Evolutionary conservation across 2,329 filamentous ascomycete genomes (phyloP).

Genomic region (Venturia pyrina): DNA sequence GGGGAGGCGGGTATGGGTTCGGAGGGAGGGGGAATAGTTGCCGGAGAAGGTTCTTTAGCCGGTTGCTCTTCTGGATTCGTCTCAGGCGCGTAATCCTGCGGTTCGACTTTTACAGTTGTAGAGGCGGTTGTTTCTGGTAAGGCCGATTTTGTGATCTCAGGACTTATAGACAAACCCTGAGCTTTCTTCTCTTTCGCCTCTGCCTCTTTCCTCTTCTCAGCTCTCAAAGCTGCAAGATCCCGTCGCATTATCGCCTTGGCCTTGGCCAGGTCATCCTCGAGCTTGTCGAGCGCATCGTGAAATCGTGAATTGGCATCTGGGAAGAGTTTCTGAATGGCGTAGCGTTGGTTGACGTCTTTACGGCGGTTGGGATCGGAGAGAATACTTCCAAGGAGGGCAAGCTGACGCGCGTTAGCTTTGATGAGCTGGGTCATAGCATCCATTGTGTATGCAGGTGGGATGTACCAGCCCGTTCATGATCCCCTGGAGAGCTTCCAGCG

Average conservation of each 20-base stretch:
- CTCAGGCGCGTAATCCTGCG: slow-evolving; percentile 9
- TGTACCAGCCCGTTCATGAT: slow-evolving; percentile 10
- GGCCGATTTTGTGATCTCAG: slow-evolving; percentile 18
- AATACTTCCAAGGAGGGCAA: slow-evolving; percentile 34
- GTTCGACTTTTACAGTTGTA: slow-evolving; percentile 4
- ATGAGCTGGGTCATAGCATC: not conserved
- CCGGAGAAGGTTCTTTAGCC: slow-evolving; percentile 12
- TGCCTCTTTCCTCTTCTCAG: slow-evolving; percentile 7
- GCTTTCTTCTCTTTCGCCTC: slow-evolving; percentile 11
- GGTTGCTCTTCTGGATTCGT: slow-evolving; percentile 11
- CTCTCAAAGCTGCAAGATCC: slow-evolving; percentile 21
- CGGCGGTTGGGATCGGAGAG: slow-evolving; percentile 31
- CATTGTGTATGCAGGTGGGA: not conserved
- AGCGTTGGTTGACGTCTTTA: slow-evolving; percentile 21
- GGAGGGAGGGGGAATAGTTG: slow-evolving; percentile 6
- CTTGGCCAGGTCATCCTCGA: slow-evolving; percentile 36
- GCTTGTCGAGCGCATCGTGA: slow-evolving; percentile 41
- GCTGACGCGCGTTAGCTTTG: slow-evolving; percentile 20
- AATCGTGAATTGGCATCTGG: slow-evolving; percentile 33
- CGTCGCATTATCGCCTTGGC: slow-evolving; percentile 22
- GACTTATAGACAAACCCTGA: slow-evolving; percentile 21
- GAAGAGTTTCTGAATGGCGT: slow-evolving; percentile 27
- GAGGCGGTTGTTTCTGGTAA: not conserved
- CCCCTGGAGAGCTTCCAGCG: slow-evolving; percentile 9
- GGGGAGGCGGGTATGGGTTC: slow-evolving; percentile 3